phyloP scores from a whole-genome alignment of 225 moss, liverwort and hornwort genomes.

The Straminergon stramineum region DNA sequence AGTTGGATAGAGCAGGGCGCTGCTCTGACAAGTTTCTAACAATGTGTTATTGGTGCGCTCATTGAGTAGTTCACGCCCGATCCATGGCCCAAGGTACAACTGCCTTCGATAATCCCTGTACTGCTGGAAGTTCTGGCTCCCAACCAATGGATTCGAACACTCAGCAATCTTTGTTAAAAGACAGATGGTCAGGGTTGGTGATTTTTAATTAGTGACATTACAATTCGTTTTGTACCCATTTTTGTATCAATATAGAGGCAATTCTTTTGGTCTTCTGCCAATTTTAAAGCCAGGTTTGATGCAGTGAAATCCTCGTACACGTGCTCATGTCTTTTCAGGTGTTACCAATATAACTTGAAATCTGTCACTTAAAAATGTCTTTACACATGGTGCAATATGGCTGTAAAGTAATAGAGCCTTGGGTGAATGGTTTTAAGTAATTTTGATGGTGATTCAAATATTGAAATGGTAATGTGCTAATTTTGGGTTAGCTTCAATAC shows the following conservation, averaged over 20 bases:
- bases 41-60: slow-evolving; percentile 7
- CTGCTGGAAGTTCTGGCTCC: background rate
- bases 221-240: background rate
- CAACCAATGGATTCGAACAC: background rate
- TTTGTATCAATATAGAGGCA: background rate
- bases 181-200: background rate
- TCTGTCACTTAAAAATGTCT: too few species aligned
- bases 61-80: background rate
- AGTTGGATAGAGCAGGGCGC: slow-evolving; percentile 9
- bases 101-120: background rate
- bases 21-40: slow-evolving; percentile 12
- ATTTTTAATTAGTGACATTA: background rate
- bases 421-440: background rate
- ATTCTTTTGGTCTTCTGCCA: background rate
- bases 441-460: background rate
- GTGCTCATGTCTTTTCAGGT: background rate
- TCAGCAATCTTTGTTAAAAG: background rate
- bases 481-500: background rate
- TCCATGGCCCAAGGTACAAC: slow-evolving; percentile 6
- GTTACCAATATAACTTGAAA: background rate
- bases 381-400: background rate
- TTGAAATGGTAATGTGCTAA: background rate
- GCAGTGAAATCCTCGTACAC: background rate
- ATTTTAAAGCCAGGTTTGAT: background rate
- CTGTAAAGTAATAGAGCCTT: background rate